These are phyloP conservation scores for Calocybe gambosa DNA, from an alignment of 1,284 basidiomycete genomes.

Conservation along the genomic window DNA sequence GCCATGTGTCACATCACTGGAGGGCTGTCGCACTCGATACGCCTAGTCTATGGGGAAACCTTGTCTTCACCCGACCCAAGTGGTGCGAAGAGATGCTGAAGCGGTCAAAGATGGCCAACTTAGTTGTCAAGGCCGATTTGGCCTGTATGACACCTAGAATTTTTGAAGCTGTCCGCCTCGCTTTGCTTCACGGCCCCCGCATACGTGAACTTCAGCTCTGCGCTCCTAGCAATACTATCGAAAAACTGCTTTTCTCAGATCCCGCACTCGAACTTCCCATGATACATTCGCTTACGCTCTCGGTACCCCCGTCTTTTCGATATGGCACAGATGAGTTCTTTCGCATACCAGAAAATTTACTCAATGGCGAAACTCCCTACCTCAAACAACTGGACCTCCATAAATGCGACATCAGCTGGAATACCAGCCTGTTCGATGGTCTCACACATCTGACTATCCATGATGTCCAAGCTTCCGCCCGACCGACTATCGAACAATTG, in stretches of 20 bases:
- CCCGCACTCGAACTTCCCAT: conserved; percentile 12
- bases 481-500: conserved; percentile 18
- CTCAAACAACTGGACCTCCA: conserved; percentile 18
- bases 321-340: conserved; percentile 13
- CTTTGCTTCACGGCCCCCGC: conserved; percentile 16
- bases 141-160: conserved; percentile 17
- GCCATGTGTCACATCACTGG: conserved; percentile 20
- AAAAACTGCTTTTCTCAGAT: conserved; percentile 11
- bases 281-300: conserved; percentile 17
- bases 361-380: conserved; percentile 13
- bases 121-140: conserved; percentile 18
- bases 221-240: conserved; percentile 13
- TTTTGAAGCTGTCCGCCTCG: conserved; percentile 15
- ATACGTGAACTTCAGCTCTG: conserved; percentile 15
- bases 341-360: conserved; percentile 12
- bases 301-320: conserved; percentile 8
- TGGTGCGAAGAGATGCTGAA: conserved; percentile 23
- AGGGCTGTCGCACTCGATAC: conserved; percentile 18
- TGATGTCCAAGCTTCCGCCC: conserved; percentile 10
- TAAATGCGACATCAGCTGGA: conserved; percentile 20
- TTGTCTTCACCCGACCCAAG: conserved; percentile 14
- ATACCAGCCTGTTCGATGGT: conserved; percentile 18
- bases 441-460: conserved; percentile 22
- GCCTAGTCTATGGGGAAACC: conserved; percentile 18
- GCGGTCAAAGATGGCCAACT: conserved; percentile 22